Evolutionary conservation across 805 yeast species (phyloP), one percentile per base, ranked within the genome.

Genomic region (Wickerhamiella azyma): DNA sequence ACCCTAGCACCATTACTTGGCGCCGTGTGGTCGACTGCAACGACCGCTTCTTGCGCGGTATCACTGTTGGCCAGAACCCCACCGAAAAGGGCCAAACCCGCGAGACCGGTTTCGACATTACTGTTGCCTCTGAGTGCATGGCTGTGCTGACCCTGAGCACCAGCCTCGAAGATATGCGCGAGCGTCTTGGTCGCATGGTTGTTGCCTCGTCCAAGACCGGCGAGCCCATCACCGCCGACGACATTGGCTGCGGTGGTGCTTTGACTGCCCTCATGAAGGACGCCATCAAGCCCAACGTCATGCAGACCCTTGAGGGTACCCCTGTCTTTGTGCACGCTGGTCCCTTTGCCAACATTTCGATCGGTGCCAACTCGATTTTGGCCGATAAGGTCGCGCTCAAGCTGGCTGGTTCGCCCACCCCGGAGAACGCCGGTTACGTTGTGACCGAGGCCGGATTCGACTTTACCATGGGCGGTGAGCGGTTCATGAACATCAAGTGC

Each of bases 391-490:
- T 89, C 66, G 98, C 94, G 5, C 72, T 89, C 60, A 86, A 89
- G 67, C 75, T 89, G 55, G 86, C 94, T 14, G 92, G 92, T 56
- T 69, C 76, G 30, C 72, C 70, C 45, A 61, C 60, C 40, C 56
- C 52, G 17, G 62, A 61, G 44, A 53, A 57, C 41, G 59, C 60
- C 26, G 97, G 97, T 54, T 89, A 76, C 61, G 97, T 86, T 46
- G 85, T 89, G 50, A 89, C 98, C 43, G 98, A 89, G 66, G 96
- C 97, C 35, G 98, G 98, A 45, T 89, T 89, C 67, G 97, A 89
- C 66, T 89, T 92, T 71, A 89, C 96, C 41, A 89, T 89, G 97
- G 98, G 98, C 54, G 97, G 97, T 56, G 98, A 89, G 70, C 76
- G 97, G 59, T 89, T 89, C 68, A 76, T 89, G 66, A 85, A 89